Evolutionary conservation across 768 basidiomycete species (phyloP).

Genomic region (Asterophora parasitica): DNA sequence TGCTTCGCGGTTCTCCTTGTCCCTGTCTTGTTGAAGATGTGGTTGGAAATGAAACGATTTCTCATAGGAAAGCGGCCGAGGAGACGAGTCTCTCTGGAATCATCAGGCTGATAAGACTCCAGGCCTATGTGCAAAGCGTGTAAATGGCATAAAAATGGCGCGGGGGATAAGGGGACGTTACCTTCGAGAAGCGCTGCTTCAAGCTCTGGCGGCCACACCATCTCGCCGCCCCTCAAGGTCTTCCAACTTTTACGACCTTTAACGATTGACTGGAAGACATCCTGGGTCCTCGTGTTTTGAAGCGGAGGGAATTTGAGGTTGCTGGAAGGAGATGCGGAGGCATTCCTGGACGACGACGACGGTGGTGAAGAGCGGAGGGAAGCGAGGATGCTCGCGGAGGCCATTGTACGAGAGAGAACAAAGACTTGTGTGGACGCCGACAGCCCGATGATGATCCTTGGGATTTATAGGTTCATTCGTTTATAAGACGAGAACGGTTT

Average conservation of each 20-base stretch:
- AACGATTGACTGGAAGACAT: slow-evolving; percentile 64
- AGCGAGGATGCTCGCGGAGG: slow-evolving; percentile 13
- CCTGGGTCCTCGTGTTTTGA: slow-evolving; percentile 37
- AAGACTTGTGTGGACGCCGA: slow-evolving; percentile 12
- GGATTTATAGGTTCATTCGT: slow-evolving; percentile 28
- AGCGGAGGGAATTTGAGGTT: slow-evolving; percentile 24
- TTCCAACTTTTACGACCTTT: slow-evolving; percentile 74
- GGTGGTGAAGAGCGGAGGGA: slow-evolving; percentile 10
- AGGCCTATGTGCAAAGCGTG: slow-evolving; percentile 41
- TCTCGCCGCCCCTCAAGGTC: slow-evolving; percentile 64
- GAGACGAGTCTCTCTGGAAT: slow-evolving; percentile 66
- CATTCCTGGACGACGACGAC: slow-evolving; percentile 8
- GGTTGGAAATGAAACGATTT: slow-evolving; percentile 77
- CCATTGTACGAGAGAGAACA: slow-evolving; percentile 16
- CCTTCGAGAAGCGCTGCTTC: slow-evolving; percentile 77
- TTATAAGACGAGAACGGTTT: slow-evolving; percentile 20
- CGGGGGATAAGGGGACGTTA: slow-evolving; percentile 18
- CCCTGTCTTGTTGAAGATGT: slow-evolving; percentile 66
- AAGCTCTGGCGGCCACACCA: slow-evolving; percentile 77
- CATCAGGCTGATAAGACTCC: slow-evolving; percentile 65
- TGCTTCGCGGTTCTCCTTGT: slow-evolving; percentile 72
- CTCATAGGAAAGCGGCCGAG: slow-evolving; percentile 75
- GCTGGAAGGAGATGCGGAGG: slow-evolving; percentile 10
- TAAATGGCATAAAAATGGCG: neutral
- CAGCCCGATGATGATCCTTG: slow-evolving; percentile 18